These are phyloP conservation scores for Dianthus caryophyllus DNA, from an alignment of 148 eudicot species.

Conservation along the genomic window DNA sequence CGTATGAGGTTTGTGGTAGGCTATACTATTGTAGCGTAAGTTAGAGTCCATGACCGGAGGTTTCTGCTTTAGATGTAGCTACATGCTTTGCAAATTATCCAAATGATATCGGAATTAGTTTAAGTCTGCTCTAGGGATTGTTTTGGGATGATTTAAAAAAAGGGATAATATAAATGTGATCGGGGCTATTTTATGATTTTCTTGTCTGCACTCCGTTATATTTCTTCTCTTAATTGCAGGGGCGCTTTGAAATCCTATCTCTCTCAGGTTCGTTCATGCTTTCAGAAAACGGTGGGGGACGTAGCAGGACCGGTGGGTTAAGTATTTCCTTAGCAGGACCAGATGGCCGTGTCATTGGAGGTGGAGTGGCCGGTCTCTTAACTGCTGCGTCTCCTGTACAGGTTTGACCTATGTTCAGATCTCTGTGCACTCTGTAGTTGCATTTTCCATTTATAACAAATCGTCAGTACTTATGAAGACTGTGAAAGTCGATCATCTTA, in stretches of 20 bases:
- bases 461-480: too few relatives aligned
- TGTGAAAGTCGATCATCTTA: neutral
- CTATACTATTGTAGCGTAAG: neutral
- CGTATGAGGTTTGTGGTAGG: conserved; percentile 67
- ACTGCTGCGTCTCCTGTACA: conserved; percentile 84
- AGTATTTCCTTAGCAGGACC: conserved; percentile 76
- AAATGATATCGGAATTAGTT: neutral
- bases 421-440: too few relatives aligned
- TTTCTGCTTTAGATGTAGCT: neutral
- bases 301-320: conserved; percentile 72
- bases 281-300: conserved; percentile 61
- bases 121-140: neutral
- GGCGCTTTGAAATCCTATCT: conserved; percentile 77
- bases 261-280: conserved; percentile 81
- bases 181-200: too few relatives aligned
- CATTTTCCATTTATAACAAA: neutral
- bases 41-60: neutral
- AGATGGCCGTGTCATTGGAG: conserved; percentile 83
- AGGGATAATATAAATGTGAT: too few relatives aligned
- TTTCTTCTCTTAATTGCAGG: conserved; percentile 41
- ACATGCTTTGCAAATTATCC: neutral
- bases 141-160: too few relatives aligned
- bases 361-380: conserved; percentile 78
- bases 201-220: neutral
- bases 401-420: conserved; percentile 36